These are phyloP conservation scores for Solanum corneliomulleri DNA, from an alignment of 257 asterid species.

Conservation along the genomic window DNA sequence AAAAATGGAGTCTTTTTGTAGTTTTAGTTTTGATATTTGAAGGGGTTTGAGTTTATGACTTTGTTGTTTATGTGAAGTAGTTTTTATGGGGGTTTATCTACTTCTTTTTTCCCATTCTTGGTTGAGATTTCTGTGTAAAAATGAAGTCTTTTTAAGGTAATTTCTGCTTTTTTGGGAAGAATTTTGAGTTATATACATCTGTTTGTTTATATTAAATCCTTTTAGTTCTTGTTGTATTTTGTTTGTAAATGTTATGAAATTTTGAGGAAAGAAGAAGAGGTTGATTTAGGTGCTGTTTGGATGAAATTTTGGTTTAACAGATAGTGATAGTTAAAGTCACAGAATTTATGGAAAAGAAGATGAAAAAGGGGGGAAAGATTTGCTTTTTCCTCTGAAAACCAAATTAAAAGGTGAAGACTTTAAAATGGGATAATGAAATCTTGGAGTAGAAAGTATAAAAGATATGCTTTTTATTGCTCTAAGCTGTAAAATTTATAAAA, in stretches of 20 bases:
- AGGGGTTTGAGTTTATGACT: background rate
- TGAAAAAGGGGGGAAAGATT: background rate
- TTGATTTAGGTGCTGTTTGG: background rate
- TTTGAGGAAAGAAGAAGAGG: background rate
- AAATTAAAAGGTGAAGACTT: background rate
- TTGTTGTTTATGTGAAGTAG: background rate
- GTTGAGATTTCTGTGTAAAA: background rate
- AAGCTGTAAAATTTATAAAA: background rate
- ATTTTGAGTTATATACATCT: background rate
- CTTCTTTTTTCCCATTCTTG: background rate
- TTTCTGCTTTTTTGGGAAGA: background rate
- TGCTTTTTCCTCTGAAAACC: background rate
- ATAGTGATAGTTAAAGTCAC: background rate
- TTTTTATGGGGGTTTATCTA: background rate
- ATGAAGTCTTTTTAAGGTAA: background rate
- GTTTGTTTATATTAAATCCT: background rate
- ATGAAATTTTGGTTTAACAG: background rate
- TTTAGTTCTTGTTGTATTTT: background rate
- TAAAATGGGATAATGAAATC: background rate
- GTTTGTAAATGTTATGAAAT: background rate
- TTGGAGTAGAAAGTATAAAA: background rate
- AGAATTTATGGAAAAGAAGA: background rate
- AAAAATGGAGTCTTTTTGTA: background rate
- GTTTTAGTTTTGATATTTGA: background rate
- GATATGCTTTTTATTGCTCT: background rate